Evolutionary conservation across 73 alveolate species (phyloP).

Genomic region (Stentor roeselii): DNA sequence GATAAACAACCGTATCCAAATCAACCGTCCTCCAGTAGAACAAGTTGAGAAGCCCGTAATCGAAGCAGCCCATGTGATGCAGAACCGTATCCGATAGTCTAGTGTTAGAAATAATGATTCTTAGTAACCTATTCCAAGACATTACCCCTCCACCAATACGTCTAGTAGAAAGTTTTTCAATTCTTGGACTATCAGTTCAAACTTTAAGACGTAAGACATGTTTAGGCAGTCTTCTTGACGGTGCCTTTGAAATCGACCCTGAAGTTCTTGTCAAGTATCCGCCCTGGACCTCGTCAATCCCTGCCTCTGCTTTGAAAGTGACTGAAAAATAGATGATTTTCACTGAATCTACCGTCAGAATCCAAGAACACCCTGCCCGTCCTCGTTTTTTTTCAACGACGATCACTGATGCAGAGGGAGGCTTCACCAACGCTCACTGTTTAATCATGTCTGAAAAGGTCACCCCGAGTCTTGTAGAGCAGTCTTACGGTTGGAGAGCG

Average conservation of each 20-base stretch:
- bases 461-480: background rate
- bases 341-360: background rate
- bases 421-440: constrained; percentile 1
- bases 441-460: background rate
- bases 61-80: constrained; percentile 68
- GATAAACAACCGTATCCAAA: constrained; percentile 87
- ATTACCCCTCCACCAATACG: background rate
- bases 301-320: background rate
- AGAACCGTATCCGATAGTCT: constrained; percentile 15
- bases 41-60: constrained; percentile 81
- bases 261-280: constrained; percentile 2
- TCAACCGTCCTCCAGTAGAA: constrained; percentile 87
- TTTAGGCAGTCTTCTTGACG: constrained; percentile 19
- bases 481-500: background rate
- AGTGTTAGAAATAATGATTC: background rate
- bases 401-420: background rate
- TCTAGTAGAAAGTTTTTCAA: background rate
- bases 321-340: background rate
- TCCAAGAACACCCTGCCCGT: background rate
- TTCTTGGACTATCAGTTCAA: background rate
- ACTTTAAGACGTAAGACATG: background rate
- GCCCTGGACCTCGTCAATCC: background rate
- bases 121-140: background rate
- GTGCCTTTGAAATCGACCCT: background rate
- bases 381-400: constrained; percentile 14